phyloP scores from a whole-genome alignment of 768 basidiomycete genomes.

The Tremella yokohamensis region DNA sequence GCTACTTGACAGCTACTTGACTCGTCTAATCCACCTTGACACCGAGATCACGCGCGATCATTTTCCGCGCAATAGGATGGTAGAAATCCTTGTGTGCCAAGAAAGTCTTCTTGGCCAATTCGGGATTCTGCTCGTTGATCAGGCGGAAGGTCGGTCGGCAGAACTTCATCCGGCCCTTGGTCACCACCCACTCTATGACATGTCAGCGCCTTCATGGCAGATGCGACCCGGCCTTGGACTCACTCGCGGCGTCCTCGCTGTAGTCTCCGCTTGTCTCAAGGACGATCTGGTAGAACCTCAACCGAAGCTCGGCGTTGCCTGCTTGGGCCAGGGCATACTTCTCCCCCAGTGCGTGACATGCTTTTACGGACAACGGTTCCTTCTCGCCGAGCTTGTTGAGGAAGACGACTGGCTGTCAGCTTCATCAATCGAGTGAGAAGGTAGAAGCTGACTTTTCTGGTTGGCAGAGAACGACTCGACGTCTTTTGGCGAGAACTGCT shows the following conservation, averaged over 20 bases:
- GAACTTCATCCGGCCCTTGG: conserved; percentile 51
- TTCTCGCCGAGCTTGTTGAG: conserved; percentile 72
- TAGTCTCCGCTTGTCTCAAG: conserved; percentile 53
- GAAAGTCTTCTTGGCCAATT: conserved; percentile 52
- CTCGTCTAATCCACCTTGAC: conserved; percentile 21
- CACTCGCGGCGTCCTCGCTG: conserved; percentile 47
- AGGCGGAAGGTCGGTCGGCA: conserved; percentile 49
- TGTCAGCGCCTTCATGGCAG: neutral
- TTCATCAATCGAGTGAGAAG: neutral
- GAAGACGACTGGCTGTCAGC: conserved; percentile 59
- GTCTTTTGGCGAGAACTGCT: conserved; percentile 62
- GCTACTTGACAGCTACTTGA: neutral
- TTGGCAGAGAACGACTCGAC: conserved; percentile 65
- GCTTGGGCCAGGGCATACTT: conserved; percentile 59
- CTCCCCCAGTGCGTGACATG: conserved; percentile 61
- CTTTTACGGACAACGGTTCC: conserved; percentile 59
- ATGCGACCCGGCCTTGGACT: conserved; percentile 12
- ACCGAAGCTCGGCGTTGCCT: conserved; percentile 70
- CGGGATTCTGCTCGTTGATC: conserved; percentile 45
- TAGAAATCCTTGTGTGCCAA: conserved; percentile 47
- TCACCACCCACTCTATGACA: conserved; percentile 44
- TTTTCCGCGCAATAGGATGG: conserved; percentile 51
- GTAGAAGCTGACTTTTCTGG: conserved; percentile 56
- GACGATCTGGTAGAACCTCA: conserved; percentile 72
- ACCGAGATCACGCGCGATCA: conserved; percentile 48